Conservation (phyloP, 805 yeast genomes). For the Metschnikowia aberdeeniae region DNA sequence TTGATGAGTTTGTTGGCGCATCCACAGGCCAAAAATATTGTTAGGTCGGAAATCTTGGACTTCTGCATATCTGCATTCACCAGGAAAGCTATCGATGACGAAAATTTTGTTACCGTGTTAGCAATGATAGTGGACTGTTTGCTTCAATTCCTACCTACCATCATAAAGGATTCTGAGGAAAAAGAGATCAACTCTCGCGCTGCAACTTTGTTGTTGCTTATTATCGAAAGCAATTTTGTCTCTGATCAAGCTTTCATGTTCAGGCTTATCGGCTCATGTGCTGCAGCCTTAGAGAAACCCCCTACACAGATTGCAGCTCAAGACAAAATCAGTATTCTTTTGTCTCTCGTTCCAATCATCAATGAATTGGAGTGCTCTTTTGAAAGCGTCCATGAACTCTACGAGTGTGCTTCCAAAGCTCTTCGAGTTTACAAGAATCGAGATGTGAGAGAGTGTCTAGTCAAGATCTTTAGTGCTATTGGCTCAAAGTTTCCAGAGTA, state of each 20-base stretch:
- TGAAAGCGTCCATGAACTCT: constrained; percentile 47
- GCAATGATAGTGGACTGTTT: constrained; percentile 58
- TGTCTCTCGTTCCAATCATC: constrained; percentile 53
- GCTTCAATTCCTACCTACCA: constrained; percentile 46
- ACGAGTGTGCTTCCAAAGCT: constrained; percentile 50
- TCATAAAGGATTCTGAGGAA: constrained; percentile 40
- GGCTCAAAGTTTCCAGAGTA: constrained; percentile 46
- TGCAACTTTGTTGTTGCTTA: constrained; percentile 46
- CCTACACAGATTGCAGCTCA: constrained; percentile 45
- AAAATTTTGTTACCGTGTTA: constrained; percentile 43
- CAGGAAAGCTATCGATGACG: constrained; percentile 34
- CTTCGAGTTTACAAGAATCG: constrained; percentile 57
- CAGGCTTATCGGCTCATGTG: constrained; percentile 52
- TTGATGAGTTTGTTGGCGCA: constrained; percentile 52
- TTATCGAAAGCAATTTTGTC: constrained; percentile 57
- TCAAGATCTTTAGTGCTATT: constrained; percentile 55
- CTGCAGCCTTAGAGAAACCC: constrained; percentile 58
- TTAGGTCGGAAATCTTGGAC: constrained; percentile 50
- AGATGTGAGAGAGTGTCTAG: constrained; percentile 57
- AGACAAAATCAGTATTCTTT: constrained; percentile 55
- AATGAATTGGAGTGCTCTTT: constrained; percentile 50
- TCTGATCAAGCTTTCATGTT: constrained; percentile 51
- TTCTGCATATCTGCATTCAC: constrained; percentile 48
- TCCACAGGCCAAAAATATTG: constrained; percentile 62
- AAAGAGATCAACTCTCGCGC: constrained; percentile 50